A percentile compares a stretch with the other conserved stretches of the same genome.
These are phyloP conservation scores for Cynara cardunculus DNA, from an alignment of 129 eudicot species.

Conservation along the genomic window DNA sequence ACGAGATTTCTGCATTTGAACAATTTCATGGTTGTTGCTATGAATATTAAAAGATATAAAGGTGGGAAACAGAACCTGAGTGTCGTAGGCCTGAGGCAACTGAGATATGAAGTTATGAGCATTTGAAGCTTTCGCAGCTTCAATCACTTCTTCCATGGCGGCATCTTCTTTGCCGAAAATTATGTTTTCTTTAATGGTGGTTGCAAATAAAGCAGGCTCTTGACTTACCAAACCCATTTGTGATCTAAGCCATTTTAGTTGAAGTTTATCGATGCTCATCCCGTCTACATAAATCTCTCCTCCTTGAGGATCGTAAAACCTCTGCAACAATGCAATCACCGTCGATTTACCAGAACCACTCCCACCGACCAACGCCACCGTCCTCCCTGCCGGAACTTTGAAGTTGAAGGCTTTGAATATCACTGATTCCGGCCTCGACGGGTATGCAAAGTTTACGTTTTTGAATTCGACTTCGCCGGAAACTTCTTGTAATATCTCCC, in stretches of 20 bases:
- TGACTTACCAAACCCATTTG: constrained; percentile 97
- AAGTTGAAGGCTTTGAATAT: constrained; percentile 51
- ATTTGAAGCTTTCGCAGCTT: constrained; percentile 83
- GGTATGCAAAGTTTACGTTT: constrained; percentile 54
- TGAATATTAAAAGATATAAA: background rate
- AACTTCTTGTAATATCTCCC: constrained; percentile 44
- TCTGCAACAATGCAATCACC: constrained; percentile 57
- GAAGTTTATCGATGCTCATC: constrained; percentile 57
- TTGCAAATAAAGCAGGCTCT: constrained; percentile 88
- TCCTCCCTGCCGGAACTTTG: constrained; percentile 55
- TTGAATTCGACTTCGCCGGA: constrained; percentile 54
- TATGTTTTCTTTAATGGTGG: constrained; percentile 81
- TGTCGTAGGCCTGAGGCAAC: constrained; percentile 87
- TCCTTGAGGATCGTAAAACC: constrained; percentile 69
- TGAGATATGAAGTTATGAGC: constrained; percentile 86
- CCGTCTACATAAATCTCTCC: constrained; percentile 77
- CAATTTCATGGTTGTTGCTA: background rate
- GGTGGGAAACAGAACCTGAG: constrained; percentile 56
- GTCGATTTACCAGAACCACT: constrained; percentile 91
- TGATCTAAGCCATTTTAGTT: constrained; percentile 81
- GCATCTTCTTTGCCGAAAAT: constrained; percentile 93
- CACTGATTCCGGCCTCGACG: constrained; percentile 55
- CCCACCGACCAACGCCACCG: constrained; percentile 79
- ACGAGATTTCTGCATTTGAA: background rate
- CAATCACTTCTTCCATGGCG: constrained; percentile 64